Conservation (phyloP, 257 asterid species). For the Ophiorrhiza pumila region DNA sequence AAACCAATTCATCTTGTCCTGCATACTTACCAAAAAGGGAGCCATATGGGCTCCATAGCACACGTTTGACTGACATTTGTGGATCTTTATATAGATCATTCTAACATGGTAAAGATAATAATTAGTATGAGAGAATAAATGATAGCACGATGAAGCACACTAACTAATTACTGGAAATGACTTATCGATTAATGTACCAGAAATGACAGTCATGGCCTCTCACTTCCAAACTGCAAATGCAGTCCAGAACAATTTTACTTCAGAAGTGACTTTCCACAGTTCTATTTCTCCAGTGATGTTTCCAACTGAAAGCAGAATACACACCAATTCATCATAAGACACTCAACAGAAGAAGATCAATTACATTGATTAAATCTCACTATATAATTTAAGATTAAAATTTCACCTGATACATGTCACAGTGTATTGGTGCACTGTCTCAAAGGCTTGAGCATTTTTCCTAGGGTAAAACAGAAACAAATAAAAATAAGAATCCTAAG, state of each 20-base stretch:
- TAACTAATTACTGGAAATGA: too few relatives aligned
- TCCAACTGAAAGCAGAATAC: conserved; percentile 47
- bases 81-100: conserved; percentile 30
- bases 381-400: conserved; percentile 3
- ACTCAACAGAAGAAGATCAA: conserved; percentile 13
- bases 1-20: neutral
- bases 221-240: too few relatives aligned
- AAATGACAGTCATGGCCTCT: too few relatives aligned
- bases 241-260: too few relatives aligned
- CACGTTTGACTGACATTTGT: conserved; percentile 38
- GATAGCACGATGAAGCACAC: too few relatives aligned
- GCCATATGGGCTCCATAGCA: conserved; percentile 61
- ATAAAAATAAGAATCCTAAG: too few relatives aligned
- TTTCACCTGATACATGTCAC: neutral
- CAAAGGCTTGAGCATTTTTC: neutral
- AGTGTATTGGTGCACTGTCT: too few relatives aligned
- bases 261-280: too few relatives aligned
- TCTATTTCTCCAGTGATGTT: too few relatives aligned
- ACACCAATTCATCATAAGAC: conserved; percentile 18
- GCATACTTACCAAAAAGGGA: conserved; percentile 42
- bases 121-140: too few relatives aligned
- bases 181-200: too few relatives aligned
- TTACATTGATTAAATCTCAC: conserved; percentile 9
- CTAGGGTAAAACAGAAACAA: neutral
- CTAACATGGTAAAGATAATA: conserved; percentile 30